phyloP scores from a whole-genome alignment of 805 yeast genomes.

The Nakazawaea wickerhamii region DNA sequence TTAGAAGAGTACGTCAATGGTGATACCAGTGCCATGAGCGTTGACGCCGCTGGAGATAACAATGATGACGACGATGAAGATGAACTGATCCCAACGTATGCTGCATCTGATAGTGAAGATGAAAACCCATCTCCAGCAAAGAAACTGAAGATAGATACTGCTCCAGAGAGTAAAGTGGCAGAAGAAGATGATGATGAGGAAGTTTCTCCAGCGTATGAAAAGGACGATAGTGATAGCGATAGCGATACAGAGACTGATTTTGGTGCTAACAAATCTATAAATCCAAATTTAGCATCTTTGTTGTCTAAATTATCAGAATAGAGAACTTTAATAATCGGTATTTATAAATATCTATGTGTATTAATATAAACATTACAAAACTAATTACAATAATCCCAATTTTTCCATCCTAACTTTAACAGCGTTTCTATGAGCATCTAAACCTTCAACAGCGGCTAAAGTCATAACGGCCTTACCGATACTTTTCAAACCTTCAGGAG shows the following conservation, averaged over 20 bases:
- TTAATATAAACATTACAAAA: neutral
- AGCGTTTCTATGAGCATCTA: slow-evolving; percentile 96
- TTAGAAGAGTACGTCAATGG: slow-evolving; percentile 17
- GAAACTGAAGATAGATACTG: slow-evolving; percentile 15
- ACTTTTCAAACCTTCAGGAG: slow-evolving; percentile 74
- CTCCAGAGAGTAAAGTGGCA: slow-evolving; percentile 12
- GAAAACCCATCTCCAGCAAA: slow-evolving; percentile 3
- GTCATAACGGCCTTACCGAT: slow-evolving; percentile 97
- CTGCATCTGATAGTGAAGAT: slow-evolving; percentile 5
- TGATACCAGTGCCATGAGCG: slow-evolving; percentile 7
- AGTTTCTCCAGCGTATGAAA: slow-evolving; percentile 16
- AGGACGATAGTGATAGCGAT: slow-evolving; percentile 9
- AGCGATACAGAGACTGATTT: slow-evolving; percentile 11
- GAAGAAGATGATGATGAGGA: slow-evolving; percentile 9
- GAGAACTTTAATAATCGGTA: neutral
- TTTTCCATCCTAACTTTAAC: slow-evolving; percentile 91
- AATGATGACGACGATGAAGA: slow-evolving; percentile 17
- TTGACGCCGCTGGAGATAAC: slow-evolving; percentile 8
- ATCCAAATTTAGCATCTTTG: slow-evolving; percentile 15
- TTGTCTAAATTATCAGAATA: slow-evolving; percentile 15
- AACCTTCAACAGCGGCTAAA: slow-evolving; percentile 92
- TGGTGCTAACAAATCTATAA: slow-evolving; percentile 7
- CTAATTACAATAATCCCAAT: slow-evolving; percentile 45
- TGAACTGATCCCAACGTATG: slow-evolving; percentile 20
- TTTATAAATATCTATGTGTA: neutral